Evolutionary conservation across 805 yeast species (phyloP), one percentile per base, ranked within the genome.

Genomic region (Wickerhamiella musiphila): DNA sequence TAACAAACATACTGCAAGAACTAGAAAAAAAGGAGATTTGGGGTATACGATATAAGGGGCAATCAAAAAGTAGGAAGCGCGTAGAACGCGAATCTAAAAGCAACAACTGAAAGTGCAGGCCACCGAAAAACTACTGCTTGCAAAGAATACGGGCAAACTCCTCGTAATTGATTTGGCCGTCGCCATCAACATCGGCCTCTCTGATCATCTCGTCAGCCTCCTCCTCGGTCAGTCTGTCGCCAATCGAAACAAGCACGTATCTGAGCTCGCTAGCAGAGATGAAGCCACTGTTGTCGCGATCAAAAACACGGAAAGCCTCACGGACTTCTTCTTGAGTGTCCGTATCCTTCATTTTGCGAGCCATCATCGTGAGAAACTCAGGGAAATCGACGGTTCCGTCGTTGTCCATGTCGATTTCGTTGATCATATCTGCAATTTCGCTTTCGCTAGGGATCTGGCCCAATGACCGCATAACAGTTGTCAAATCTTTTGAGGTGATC

Each of bases 381-480:
- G 79, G 68, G 55, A 78, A 78, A 52, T 78, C 90, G 46, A 78
- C 77, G 48, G 71, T 66, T 24, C 94, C 94, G 59, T 90, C 93
- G 46, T 86, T 86, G 61, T 90, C 90, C 40, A 77, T 76, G 56
- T 90, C 98, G 33, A 90, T 93, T 60, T 90, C 98, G 56, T 86
- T 86, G 65, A 90, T 81, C 77, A 90, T 73, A 54, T 90, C 98
- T 35, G 90, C 78, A 48, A 90, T 76, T 58, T 90, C 98, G 43
- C 83, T 73, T 57, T 90, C 96, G 31, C 93, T 74, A 23, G 98
- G 98, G 50, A 86, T 86, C 58, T 83, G 90, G 32, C 98, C 98
- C 51, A 90, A 66, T n/a, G 95, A 81, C 61, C 98, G 77, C 98
- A 90, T 90, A 33, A 90, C 98, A 4, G 94, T 83, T 43, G 96